These are phyloP conservation scores for Eucalyptus cladocalyx DNA, from an alignment of 345 rosid species.

Conservation along the genomic window DNA sequence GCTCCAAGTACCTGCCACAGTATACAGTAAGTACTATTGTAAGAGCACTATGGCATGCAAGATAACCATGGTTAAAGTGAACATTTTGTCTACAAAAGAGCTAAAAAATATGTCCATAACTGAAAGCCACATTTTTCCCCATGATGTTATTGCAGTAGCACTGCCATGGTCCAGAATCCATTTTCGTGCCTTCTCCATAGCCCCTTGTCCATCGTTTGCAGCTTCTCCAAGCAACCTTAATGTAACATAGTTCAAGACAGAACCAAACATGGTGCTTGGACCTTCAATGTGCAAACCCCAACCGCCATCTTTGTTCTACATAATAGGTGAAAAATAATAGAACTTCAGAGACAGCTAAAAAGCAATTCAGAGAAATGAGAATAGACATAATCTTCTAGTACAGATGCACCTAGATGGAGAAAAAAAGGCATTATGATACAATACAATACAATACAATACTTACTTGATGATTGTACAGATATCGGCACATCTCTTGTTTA, in stretches of 20 bases:
- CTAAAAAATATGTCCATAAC: conserved; percentile 28
- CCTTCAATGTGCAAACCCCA: conserved; percentile 99
- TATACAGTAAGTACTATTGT: neutral
- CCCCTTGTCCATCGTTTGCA: conserved; percentile 72
- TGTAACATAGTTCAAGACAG: conserved; percentile 75
- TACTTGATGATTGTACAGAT: conserved; percentile 91
- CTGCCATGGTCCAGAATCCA: conserved; percentile 94
- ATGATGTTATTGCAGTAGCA: conserved; percentile 82
- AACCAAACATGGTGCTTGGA: conserved; percentile 95
- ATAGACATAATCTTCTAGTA: neutral
- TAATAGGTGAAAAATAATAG: neutral
- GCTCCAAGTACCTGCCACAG: conserved; percentile 72
- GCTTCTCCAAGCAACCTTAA: conserved; percentile 96
- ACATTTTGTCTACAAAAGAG: neutral
- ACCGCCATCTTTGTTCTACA: conserved; percentile 93
- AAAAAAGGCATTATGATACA: neutral
- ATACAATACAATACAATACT: neutral
- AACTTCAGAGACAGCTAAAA: neutral
- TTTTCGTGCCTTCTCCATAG: conserved; percentile 67
- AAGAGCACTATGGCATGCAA: neutral
- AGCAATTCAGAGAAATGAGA: neutral
- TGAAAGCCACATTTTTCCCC: conserved; percentile 99
- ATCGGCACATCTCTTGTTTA: conserved; percentile 69
- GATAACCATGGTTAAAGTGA: neutral
- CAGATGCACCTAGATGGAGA: neutral